These are phyloP conservation scores for Aeschynomene evenia DNA, from an alignment of 306 rosid species.

Conservation along the genomic window DNA sequence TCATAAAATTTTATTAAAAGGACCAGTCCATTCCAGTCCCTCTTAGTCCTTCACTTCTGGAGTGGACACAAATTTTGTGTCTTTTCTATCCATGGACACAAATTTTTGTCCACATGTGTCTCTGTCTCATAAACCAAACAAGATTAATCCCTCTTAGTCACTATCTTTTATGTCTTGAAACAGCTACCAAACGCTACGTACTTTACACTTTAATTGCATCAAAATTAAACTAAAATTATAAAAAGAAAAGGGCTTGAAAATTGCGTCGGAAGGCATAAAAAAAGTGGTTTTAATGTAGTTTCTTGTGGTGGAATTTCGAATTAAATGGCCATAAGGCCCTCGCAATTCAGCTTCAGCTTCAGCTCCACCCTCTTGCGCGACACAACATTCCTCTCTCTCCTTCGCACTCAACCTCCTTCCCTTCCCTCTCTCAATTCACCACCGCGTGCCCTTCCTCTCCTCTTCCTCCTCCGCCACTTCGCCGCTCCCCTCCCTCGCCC, in stretches of 20 bases:
- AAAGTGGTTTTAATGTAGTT: not conserved
- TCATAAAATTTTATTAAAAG: no score
- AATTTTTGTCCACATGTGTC: no score
- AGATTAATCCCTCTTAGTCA: no score
- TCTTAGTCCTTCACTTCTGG: no score
- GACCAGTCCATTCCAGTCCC: no score
- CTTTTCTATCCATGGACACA: no score
- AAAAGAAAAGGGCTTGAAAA: not conserved
- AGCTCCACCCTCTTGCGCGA: slow-evolving; percentile 41
- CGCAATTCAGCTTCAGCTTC: slow-evolving; percentile 44
- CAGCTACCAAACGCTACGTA: no score
- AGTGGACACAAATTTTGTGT: no score
- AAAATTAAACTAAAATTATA: not conserved
- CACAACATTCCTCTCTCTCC: slow-evolving; percentile 31
- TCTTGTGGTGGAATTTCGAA: slow-evolving; percentile 8
- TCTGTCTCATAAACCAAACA: no score
- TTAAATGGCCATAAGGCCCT: slow-evolving; percentile 85
- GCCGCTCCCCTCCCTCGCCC: slow-evolving; percentile 37
- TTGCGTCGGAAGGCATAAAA: slow-evolving; percentile 13
- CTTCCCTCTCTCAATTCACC: not conserved
- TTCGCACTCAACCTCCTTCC: slow-evolving; percentile 11
- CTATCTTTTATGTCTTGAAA: no score
- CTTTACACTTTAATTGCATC: no score
- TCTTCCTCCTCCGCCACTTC: slow-evolving; percentile 45
- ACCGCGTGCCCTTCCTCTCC: not conserved